A percentile compares a stretch with the other conserved stretches of the same genome.
Evolutionary conservation across 169 alveolate species (phyloP).

Genomic region (Plasmodium ovale): DNA sequence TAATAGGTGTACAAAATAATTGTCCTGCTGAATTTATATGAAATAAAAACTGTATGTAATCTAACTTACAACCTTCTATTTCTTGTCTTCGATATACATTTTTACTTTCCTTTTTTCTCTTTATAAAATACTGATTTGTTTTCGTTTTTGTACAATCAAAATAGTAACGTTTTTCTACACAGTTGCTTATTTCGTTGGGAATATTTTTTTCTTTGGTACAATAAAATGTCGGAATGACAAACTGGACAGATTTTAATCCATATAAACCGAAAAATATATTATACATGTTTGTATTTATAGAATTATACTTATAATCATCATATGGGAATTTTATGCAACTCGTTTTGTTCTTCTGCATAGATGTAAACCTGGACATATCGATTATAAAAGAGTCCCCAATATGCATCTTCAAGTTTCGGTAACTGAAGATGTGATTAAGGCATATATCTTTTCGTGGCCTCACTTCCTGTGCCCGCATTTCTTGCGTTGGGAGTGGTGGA

Average conservation of each 20-base stretch:
- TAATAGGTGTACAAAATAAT: constrained; percentile 58
- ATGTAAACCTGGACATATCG: constrained; percentile 23
- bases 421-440: constrained; percentile 56
- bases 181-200: background rate
- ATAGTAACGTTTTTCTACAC: constrained; percentile 39
- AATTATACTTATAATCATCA: constrained; percentile 11
- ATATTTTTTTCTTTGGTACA: constrained; percentile 2
- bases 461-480: constrained; percentile 14
- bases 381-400: constrained; percentile 36
- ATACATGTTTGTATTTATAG: constrained; percentile 57
- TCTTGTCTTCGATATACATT: constrained; percentile 48
- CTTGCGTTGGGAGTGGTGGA: no score
- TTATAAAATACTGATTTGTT: constrained; percentile 31
- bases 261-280: constrained; percentile 70
- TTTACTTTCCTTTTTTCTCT: constrained; percentile 7
- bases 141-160: constrained; percentile 37
- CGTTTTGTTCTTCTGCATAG: constrained; percentile 54
- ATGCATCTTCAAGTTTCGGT: constrained; percentile 22
- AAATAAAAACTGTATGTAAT: constrained; percentile 35
- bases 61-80: constrained; percentile 49
- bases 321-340: constrained; percentile 4
- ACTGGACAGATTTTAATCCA: constrained; percentile 45
- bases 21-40: constrained; percentile 58
- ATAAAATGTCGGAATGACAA: constrained; percentile 39
- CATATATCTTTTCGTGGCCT: constrained; percentile 4